A percentile compares a stretch with the other conserved stretches of the same genome.
These are phyloP conservation scores for Pelagophyceae sp. DNA, from an alignment of 352 stramenopile genomes.

Conservation along the genomic window DNA sequence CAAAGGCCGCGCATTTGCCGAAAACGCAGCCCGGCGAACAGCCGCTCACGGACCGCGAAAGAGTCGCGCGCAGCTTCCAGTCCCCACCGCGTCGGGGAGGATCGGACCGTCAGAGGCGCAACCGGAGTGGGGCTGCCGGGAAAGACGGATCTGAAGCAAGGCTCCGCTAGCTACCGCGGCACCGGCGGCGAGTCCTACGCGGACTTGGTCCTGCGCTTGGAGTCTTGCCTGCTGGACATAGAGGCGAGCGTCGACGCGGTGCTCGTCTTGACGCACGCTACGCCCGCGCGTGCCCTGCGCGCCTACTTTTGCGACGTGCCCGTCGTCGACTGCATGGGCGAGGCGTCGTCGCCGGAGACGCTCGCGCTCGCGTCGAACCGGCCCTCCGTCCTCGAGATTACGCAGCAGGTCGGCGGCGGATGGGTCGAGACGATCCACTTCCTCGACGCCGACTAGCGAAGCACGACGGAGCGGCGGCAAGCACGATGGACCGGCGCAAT, in stretches of 20 bases:
- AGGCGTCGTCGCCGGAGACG: background rate
- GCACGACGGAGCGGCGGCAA: too few relatives aligned
- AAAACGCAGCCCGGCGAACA: too few relatives aligned
- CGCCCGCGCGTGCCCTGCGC: slow-evolving; percentile 49
- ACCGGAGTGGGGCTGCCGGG: too few relatives aligned
- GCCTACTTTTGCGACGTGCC: slow-evolving; percentile 52
- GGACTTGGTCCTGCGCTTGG: slow-evolving; percentile 50
- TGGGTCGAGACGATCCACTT: slow-evolving; percentile 4
- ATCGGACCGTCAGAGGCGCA: too few relatives aligned
- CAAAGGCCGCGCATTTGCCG: too few relatives aligned
- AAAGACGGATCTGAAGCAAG: too few relatives aligned
- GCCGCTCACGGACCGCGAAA: too few relatives aligned
- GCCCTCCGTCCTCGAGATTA: background rate
- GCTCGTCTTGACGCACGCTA: slow-evolving; percentile 55
- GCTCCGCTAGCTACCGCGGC: background rate
- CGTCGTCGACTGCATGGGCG: slow-evolving; percentile 42
- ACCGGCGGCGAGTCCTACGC: slow-evolving; percentile 52
- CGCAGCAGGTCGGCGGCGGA: background rate
- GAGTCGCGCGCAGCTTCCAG: too few relatives aligned
- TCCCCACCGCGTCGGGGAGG: too few relatives aligned
- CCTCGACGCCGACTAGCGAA: too few relatives aligned
- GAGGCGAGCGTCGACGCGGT: slow-evolving; percentile 53
- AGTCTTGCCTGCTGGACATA: slow-evolving; percentile 50
- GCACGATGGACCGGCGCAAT: too few relatives aligned
- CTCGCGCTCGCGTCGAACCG: background rate